Evolutionary conservation across 2,329 filamentous ascomycete genomes (phyloP).

Genomic region (Pleochaeta shiraiana): DNA sequence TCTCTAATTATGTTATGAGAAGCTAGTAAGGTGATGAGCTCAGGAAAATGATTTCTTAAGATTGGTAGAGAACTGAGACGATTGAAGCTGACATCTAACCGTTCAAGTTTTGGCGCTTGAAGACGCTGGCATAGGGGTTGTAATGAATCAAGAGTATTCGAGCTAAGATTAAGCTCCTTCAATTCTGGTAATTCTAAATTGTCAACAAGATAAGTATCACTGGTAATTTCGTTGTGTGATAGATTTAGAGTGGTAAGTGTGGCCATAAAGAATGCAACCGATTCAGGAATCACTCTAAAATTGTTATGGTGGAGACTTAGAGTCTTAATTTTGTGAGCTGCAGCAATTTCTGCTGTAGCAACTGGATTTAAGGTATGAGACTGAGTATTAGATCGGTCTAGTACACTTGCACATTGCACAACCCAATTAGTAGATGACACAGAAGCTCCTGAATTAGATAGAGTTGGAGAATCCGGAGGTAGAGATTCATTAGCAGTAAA

Average conservation of each 20-base stretch:
- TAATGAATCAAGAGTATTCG: constrained; percentile 52
- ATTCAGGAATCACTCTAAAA: constrained; percentile 44
- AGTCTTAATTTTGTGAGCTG: constrained; percentile 28
- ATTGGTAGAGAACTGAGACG: constrained; percentile 48
- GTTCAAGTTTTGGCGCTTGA: constrained; percentile 50
- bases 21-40: constrained; percentile 45
- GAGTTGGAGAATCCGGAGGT: constrained; percentile 12
- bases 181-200: constrained; percentile 49
- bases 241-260: constrained; percentile 52
- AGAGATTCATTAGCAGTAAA: constrained; percentile 10
- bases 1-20: constrained; percentile 61
- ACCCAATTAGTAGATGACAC: constrained; percentile 15
- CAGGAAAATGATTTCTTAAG: constrained; percentile 46
- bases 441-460: background rate
- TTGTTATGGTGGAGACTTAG: constrained; percentile 60
- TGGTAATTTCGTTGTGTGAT: constrained; percentile 49
- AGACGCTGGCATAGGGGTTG: constrained; percentile 42
- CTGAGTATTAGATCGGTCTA: constrained; percentile 48
- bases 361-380: constrained; percentile 36
- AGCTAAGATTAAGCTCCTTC: constrained; percentile 52
- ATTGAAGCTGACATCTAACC: constrained; percentile 66
- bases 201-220: constrained; percentile 41
- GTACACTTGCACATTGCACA: constrained; percentile 24
- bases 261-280: constrained; percentile 47
- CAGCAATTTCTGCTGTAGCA: constrained; percentile 31